Conservation (phyloP, 2,329 filamentous ascomycete genomes). For the Mycosphaerella sp. region DNA sequence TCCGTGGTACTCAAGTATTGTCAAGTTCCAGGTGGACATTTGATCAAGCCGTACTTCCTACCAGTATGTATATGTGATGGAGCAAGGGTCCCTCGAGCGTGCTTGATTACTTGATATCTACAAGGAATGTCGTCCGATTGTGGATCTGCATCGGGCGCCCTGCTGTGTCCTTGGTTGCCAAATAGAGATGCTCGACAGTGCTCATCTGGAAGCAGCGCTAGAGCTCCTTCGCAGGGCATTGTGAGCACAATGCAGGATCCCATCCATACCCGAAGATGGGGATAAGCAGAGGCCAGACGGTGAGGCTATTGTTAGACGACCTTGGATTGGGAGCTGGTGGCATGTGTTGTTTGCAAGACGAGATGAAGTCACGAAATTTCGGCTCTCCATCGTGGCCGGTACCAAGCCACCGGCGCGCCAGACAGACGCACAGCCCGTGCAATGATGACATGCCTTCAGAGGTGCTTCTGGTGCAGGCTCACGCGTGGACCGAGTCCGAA, state of each 20-base stretch:
- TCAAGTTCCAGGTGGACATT: constrained; percentile 9
- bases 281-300: constrained; percentile 15
- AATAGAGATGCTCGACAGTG: constrained; percentile 20
- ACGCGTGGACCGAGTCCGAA: constrained; percentile 7
- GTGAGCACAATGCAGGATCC: constrained; percentile 17
- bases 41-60: constrained; percentile 10
- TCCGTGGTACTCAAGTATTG: constrained; percentile 16
- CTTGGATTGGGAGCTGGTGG: constrained; percentile 16
- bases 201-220: constrained; percentile 20
- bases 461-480: constrained; percentile 12
- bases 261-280: constrained; percentile 14
- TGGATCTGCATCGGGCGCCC: constrained; percentile 18
- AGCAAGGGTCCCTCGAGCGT: constrained; percentile 22
- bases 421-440: constrained; percentile 4
- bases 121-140: constrained; percentile 20
- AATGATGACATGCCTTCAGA: constrained; percentile 15
- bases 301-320: constrained; percentile 26
- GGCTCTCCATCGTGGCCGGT: constrained; percentile 28
- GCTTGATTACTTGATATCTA: constrained; percentile 21
- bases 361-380: constrained; percentile 25
- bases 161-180: constrained; percentile 23
- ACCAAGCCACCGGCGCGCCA: constrained; percentile 15
- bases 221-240: constrained; percentile 21
- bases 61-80: constrained; percentile 26
- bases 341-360: constrained; percentile 17